These are phyloP conservation scores for Saturnispora dispora DNA, from an alignment of 805 yeast genomes.

Conservation along the genomic window DNA sequence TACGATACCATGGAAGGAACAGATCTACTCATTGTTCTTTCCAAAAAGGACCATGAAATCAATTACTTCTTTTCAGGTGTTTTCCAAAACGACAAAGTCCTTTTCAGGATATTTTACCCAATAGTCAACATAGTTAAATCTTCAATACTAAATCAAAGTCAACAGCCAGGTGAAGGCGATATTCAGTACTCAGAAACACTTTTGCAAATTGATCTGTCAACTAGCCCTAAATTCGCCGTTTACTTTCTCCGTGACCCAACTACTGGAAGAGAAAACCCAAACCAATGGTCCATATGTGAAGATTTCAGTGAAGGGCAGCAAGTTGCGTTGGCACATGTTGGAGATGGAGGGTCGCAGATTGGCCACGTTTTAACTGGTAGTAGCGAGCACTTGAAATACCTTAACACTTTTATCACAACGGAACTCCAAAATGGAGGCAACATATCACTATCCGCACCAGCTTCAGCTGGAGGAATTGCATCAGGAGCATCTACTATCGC, in stretches of 20 bases:
- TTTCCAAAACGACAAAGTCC: slow-evolving; percentile 54
- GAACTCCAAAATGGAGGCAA: slow-evolving; percentile 2
- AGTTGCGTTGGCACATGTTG: slow-evolving; percentile 55
- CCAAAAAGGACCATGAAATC: slow-evolving; percentile 61
- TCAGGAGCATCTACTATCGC: slow-evolving; percentile 7
- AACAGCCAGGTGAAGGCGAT: slow-evolving; percentile 16
- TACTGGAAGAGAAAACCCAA: slow-evolving; percentile 37
- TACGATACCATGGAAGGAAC: slow-evolving; percentile 57
- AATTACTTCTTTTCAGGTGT: slow-evolving; percentile 74
- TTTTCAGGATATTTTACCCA: slow-evolving; percentile 68
- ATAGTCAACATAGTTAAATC: slow-evolving; percentile 50
- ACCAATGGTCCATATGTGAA: slow-evolving; percentile 75
- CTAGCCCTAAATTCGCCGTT: slow-evolving; percentile 73
- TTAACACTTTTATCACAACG: slow-evolving; percentile 26
- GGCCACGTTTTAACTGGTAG: slow-evolving; percentile 65
- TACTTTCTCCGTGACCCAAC: slow-evolving; percentile 50
- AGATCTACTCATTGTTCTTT: slow-evolving; percentile 61
- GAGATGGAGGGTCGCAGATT: slow-evolving; percentile 48
- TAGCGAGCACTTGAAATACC: slow-evolving; percentile 25
- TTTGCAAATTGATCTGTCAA: slow-evolving; percentile 27
- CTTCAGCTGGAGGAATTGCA: slow-evolving; percentile 2
- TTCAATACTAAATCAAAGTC: slow-evolving; percentile 40
- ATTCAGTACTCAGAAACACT: slow-evolving; percentile 32
- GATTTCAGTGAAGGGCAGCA: slow-evolving; percentile 81
- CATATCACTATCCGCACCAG: not conserved